These are phyloP conservation scores for Syncephalis fuscata DNA, from an alignment of 371 early-diverging fungal genomes.

Conservation along the genomic window DNA sequence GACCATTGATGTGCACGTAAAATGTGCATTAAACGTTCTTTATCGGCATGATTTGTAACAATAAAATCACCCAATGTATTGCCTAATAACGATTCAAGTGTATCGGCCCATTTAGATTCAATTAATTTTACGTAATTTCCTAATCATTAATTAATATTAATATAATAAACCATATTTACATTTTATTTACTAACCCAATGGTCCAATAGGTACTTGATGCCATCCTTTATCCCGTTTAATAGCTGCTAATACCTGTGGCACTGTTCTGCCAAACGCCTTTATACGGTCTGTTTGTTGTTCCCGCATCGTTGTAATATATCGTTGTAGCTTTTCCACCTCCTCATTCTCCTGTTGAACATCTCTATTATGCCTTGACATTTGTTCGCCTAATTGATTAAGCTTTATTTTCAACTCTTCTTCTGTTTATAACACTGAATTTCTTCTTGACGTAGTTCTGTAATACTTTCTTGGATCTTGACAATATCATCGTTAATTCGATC, in stretches of 20 bases:
- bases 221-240: conserved; percentile 40
- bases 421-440: too few relatives aligned
- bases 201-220: conserved; percentile 60
- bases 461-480: too few relatives aligned
- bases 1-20: conserved; percentile 25
- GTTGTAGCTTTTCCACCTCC: conserved; percentile 17
- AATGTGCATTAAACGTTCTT: conserved; percentile 24
- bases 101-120: conserved; percentile 35
- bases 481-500: conserved; percentile 6
- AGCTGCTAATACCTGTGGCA: conserved; percentile 43
- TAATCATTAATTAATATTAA: too few relatives aligned
- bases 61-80: conserved; percentile 50
- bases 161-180: too few relatives aligned
- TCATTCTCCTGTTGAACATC: conserved; percentile 5
- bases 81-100: conserved; percentile 57
- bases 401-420: conserved; percentile 3
- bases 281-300: conserved; percentile 41
- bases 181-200: conserved; percentile 65
- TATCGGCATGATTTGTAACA: conserved; percentile 58
- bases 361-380: neutral
- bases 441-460: neutral
- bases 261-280: conserved; percentile 46
- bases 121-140: conserved; percentile 34
- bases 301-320: too few relatives aligned
- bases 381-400: conserved; percentile 4